A percentile compares a stretch with the other conserved stretches of the same genome.
Conservation (phyloP, 2,329 filamentous ascomycete genomes). For the Fusarium lateritium region DNA sequence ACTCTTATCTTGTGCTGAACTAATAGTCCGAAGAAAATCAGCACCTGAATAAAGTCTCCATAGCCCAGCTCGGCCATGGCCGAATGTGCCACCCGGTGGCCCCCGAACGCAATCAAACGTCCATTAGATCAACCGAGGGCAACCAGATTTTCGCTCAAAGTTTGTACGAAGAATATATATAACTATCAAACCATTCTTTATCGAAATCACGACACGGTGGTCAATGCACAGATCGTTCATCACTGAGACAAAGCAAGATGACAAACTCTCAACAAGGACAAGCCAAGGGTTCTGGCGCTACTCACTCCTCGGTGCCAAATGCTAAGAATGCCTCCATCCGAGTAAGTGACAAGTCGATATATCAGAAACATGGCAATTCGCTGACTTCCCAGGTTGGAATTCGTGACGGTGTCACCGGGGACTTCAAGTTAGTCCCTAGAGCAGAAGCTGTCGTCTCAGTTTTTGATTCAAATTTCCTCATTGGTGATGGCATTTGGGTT, state of each 20-base stretch:
- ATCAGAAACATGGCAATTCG: rapidly evolving
- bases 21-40: too few species aligned
- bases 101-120: not conserved
- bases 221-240: not conserved
- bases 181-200: not conserved
- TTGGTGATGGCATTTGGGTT: slow-evolving; percentile 24
- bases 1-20: too few species aligned
- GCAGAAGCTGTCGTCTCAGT: slow-evolving; percentile 9
- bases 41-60: too few species aligned
- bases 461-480: slow-evolving; percentile 12
- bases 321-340: slow-evolving; percentile 8
- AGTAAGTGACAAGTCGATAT: rapidly evolving
- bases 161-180: not conserved
- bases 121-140: rapidly evolving
- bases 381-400: rapidly evolving
- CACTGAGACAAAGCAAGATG: not conserved
- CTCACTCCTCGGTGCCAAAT: slow-evolving; percentile 14
- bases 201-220: rapidly evolving
- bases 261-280: rapidly evolving
- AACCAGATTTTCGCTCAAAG: not conserved
- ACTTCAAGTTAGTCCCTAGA: not conserved
- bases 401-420: not conserved
- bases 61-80: not conserved
- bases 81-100: not conserved
- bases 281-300: slow-evolving; percentile 3